Base-by-base conservation (phyloP, 2,329 filamentous ascomycete species). In the Neopestalotiopsis sp. region DNA sequence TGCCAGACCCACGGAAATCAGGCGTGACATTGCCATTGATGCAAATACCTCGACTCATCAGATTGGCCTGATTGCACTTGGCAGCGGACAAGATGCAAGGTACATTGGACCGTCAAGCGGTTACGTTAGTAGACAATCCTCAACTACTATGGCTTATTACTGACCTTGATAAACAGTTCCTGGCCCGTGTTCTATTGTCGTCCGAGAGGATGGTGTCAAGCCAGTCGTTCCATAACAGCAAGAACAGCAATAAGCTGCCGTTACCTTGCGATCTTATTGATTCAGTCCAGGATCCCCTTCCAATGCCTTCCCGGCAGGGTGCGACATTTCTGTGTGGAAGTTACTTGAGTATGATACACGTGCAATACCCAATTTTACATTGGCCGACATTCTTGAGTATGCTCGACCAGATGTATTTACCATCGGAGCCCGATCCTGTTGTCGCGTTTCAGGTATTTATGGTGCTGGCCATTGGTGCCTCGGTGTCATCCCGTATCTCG, bases 91-190 rank as follows among this genome's bases (percentile, higher is more conserved):
- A 58, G 84, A 86, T 24, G 83, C 83, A 3, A 80, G 84, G 68
- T 88, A 88, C 62, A 84, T 88, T 14, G 87, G 87, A 0, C 86
- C 87, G 2, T 88, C 87, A 0, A 88, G 86, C 49, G 87, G 86
- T 1, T 87, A 86, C 68, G 45, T 53, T 4, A 9, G 45, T 53
- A 24, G 1, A 53, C 3, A 53, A n/a, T 3, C 45, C 17, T 53
- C 5, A 1, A 10, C 10, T 10, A 38, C 34, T 38, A 10, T 38
- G 6, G 34, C 34, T 10, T 5, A 9, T 3, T 5, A 5, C 45
- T 53, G 45, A 53, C 9, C 9, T 20, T 53, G 17, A 24, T 53
- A 24, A 38, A 9, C 1, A 53, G 45, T 86, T 87, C 57, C 80
- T 88, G 13, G 85, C 85, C 1, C 83, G 84, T 1, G 77, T 87